Evolutionary conservation across 2,329 filamentous ascomycete species (phyloP).

Genomic region (Zasmidium cellare): DNA sequence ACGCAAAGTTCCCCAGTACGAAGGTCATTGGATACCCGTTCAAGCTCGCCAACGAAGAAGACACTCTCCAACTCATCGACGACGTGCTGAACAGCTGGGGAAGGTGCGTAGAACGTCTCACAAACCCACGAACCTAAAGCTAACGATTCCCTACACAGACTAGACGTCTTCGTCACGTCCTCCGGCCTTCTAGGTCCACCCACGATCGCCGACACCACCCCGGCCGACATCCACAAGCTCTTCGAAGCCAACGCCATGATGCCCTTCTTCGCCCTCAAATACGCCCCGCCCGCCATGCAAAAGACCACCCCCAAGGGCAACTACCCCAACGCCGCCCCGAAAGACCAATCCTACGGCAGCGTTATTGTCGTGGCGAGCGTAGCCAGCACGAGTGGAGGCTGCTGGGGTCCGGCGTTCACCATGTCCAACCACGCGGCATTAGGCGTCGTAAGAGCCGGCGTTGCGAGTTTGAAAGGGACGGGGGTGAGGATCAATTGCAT

Average conservation of each 20-base stretch:
- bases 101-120: constrained; percentile 27
- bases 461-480: constrained; percentile 58
- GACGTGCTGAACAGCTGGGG: constrained; percentile 63
- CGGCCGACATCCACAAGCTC: constrained; percentile 56
- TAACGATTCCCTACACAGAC: constrained; percentile 35
- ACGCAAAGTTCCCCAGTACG: constrained; percentile 53
- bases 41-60: constrained; percentile 59
- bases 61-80: constrained; percentile 61
- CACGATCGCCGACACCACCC: constrained; percentile 57
- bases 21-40: constrained; percentile 64
- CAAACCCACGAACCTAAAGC: background rate
- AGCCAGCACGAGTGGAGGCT: constrained; percentile 56
- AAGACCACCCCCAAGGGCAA: constrained; percentile 57
- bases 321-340: constrained; percentile 63
- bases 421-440: constrained; percentile 62
- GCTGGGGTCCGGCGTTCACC: constrained; percentile 62
- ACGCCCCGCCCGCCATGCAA: constrained; percentile 63
- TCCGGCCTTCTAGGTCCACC: constrained; percentile 60
- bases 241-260: constrained; percentile 63
- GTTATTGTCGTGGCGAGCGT: constrained; percentile 63
- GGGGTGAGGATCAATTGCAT: constrained; percentile 61
- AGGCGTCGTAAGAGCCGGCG: constrained; percentile 60
- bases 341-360: constrained; percentile 60
- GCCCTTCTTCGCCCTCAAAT: constrained; percentile 66
- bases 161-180: constrained; percentile 63